Evolutionary conservation across 176 grass and related monocot species (phyloP), one percentile per base, ranked within the genome.

Genomic region (Guadua angustifolia): DNA sequence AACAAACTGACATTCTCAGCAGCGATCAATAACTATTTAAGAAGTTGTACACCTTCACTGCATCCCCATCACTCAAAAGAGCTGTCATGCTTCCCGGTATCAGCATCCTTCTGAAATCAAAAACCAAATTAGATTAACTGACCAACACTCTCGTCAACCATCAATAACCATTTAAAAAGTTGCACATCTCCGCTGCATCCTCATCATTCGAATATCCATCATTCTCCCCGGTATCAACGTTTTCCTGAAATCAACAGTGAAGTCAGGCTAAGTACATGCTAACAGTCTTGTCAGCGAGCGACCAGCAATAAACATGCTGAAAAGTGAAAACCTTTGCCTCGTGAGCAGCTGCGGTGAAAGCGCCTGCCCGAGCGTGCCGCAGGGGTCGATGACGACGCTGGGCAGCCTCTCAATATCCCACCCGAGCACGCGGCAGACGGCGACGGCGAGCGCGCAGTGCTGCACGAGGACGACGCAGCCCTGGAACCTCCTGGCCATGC

Each of bases 401-500:
- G 92, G 92, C 68, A 92, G 58, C 57, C 74, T 83, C 2, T 61
- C 38, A 39, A 76, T 42, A 70, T 92, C 86, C 92, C 90, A 97
- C 8, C 86, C 81, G 51, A 97, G 92, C 13, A 94, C 78, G 24
- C 79, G 73, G 87, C 90, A 94, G 51, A 97, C 13, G 1, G 72
- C 81, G 32, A 36, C 45, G 1, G 90, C 86, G 40, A 97, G 22
- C 53, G 85, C 17, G 92, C 82, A 29, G 79, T 93, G 95, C 59
- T 91, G 90, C 82, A 87, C 58, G 86, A 97, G 90, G 57, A 78
- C 60, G 5, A 56, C 1, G 45, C 88, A 91, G 35, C 82, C 84
- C 21, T 13, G 32, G 84, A 83, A 94, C 63, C 69, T 82, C 81
- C 52, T 80, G 51, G 53, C 12, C 77, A 35, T 89, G 40, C 87